Percentiles rank a stretch among this genome's conserved stretches.
Evolutionary conservation across 768 basidiomycete genomes (phyloP).

Genomic region (Sarcodon aspratus): DNA sequence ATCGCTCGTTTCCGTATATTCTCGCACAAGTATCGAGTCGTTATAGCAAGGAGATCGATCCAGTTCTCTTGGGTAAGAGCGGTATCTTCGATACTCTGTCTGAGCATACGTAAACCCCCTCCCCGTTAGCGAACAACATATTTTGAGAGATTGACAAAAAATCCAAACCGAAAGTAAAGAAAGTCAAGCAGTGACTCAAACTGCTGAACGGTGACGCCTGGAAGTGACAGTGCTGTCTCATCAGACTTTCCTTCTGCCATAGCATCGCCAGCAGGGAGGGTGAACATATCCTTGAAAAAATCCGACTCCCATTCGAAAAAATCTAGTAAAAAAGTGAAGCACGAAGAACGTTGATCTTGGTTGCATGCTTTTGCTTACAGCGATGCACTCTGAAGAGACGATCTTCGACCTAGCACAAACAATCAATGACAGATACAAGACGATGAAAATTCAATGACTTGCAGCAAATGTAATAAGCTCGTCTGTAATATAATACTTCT

Average conservation of each 20-base stretch:
- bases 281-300: constrained; percentile 27
- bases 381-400: constrained; percentile 28
- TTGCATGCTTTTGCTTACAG: background rate
- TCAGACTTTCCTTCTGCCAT: constrained; percentile 21
- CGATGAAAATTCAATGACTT: background rate
- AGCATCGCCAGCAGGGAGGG: constrained; percentile 11
- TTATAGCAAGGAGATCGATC: constrained; percentile 27
- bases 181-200: constrained; percentile 29
- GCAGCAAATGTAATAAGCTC: background rate
- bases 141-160: background rate
- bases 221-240: constrained; percentile 20
- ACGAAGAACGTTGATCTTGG: background rate
- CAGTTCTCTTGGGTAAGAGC: constrained; percentile 17
- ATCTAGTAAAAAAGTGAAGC: constrained; percentile 1
- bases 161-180: constrained; percentile 23
- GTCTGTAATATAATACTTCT: background rate
- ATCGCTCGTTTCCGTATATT: constrained; percentile 23
- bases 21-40: constrained; percentile 26
- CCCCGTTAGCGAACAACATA: no score
- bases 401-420: constrained; percentile 20
- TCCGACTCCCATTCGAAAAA: constrained; percentile 26
- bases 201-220: constrained; percentile 20
- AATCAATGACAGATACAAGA: background rate
- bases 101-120: background rate
- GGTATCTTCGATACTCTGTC: background rate